Base-by-base conservation (phyloP, 176 grass and related monocot genomes). In the Aegilops tauschii region DNA sequence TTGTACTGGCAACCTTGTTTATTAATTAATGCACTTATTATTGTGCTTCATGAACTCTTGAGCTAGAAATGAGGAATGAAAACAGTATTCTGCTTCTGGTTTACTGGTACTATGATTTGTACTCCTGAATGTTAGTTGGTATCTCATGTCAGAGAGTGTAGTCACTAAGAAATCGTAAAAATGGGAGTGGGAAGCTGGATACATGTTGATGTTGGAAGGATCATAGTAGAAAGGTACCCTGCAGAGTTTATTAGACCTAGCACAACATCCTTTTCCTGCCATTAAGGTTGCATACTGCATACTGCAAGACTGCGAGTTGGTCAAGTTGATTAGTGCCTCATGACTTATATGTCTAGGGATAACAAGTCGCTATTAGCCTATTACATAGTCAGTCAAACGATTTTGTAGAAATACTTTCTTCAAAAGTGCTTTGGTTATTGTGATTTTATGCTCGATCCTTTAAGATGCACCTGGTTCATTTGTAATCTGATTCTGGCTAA, bases 401-500 rank as follows among this genome's bases (percentile, higher is more conserved):
- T 78, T 20, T 32, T 79, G 37, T 83, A 28, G 30, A 49, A 65
- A 37, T 3, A 25, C 32, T 10, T 25, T 50, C 47, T 52, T 52
- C 49, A 52, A 18, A 50, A 17, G 49, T 52, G 14, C 49, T 52
- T 52, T 52, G 49, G 49, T 52, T 6, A 52, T 52, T 52, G 76
- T 82, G 17, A 59, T 70, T 73, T 18, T 40, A 47, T 61, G 17
- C 54, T n/a, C 40, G 20, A 56, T 52, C 39, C 44, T 78, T 68
- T 77, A 42, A 49, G 5, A 67, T 83, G 36, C 64, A 49, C 25
- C 54, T 11, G 17, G 47, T 86, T 86, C 75, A 4, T 80, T 83
- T 68, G 2, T 34, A 72, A 36, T 65, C 69, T 85, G 30, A 58
- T 69, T 8, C 5, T 76, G 68, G 16, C 37, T 80, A 84, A 84